A percentile compares a stretch with the other conserved stretches of the same genome.
Evolutionary conservation across 345 rosid genomes (phyloP).

Genomic region (Lepidium aucheri): DNA sequence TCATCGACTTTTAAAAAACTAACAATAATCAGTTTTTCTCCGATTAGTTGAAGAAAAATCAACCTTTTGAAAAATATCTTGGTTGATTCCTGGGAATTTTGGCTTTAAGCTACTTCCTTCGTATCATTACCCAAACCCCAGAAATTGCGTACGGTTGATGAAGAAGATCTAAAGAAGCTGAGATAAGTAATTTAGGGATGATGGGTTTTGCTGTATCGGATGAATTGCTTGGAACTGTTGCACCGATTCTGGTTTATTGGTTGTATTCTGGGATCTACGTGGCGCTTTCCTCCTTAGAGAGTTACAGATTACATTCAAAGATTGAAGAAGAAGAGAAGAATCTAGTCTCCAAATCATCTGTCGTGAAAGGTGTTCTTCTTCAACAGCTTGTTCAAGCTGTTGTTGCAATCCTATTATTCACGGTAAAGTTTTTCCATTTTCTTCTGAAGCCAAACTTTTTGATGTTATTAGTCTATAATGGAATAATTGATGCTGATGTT

Average conservation of each 20-base stretch:
- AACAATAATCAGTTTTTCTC: neutral
- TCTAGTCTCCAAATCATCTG: constrained; percentile 59
- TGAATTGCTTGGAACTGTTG: constrained; percentile 66
- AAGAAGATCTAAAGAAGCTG: constrained; percentile 23
- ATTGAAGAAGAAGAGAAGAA: constrained; percentile 75
- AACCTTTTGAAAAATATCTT: neutral
- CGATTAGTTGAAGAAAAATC: neutral
- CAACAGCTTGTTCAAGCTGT: constrained; percentile 74
- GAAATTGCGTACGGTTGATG: neutral
- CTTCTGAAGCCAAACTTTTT: neutral
- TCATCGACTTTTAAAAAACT: neutral
- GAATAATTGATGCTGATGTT: neutral
- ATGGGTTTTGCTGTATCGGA: constrained; percentile 68
- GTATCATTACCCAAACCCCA: neutral
- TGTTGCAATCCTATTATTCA: constrained; percentile 65
- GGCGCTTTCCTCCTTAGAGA: constrained; percentile 39
- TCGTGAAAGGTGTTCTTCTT: constrained; percentile 77
- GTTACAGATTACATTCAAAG: constrained; percentile 72
- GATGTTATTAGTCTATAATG: neutral
- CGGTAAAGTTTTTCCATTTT: constrained; percentile 30
- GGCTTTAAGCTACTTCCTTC: neutral
- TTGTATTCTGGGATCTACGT: constrained; percentile 68
- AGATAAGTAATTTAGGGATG: neutral
- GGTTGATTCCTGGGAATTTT: neutral
- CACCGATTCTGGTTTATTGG: constrained; percentile 78